A percentile compares a stretch with the other conserved stretches of the same genome.
Conservation (phyloP, 2,329 filamentous ascomycete species). For the Colletotrichum cuscutae region DNA sequence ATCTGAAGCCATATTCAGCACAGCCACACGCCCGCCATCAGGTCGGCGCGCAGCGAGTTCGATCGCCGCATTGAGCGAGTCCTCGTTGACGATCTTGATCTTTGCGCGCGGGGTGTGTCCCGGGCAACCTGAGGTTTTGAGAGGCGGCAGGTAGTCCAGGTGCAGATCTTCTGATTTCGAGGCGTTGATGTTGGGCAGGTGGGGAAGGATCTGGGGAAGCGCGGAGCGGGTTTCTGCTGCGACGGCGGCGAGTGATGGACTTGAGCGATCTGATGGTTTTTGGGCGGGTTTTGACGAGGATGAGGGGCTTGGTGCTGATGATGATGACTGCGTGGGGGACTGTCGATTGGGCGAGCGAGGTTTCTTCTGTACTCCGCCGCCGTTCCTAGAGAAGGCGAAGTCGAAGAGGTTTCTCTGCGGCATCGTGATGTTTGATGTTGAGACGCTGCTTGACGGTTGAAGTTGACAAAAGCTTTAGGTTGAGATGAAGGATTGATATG, state of each 20-base stretch:
- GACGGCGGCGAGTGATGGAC: constrained; percentile 35
- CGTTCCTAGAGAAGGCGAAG: constrained; percentile 14
- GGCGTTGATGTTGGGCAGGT: constrained; percentile 53
- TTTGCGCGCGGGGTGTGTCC: constrained; percentile 43
- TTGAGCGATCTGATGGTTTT: constrained; percentile 1
- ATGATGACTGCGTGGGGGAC: not conserved
- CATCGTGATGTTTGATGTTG: not conserved
- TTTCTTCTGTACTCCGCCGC: not conserved
- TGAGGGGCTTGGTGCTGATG: not conserved
- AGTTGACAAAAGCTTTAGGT: not conserved
- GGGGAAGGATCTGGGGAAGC: constrained; percentile 57
- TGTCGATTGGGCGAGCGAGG: not conserved
- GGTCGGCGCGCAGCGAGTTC: constrained; percentile 43
- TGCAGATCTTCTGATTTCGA: constrained; percentile 50
- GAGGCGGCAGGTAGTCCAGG: constrained; percentile 47
- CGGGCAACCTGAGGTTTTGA: constrained; percentile 56
- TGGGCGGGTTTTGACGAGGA: not conserved
- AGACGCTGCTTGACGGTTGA: not conserved
- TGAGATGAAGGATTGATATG: not conserved
- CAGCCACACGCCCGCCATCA: constrained; percentile 55
- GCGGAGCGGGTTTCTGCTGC: constrained; percentile 59
- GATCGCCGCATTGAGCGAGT: constrained; percentile 68
- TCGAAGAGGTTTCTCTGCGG: constrained; percentile 20
- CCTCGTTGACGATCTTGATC: constrained; percentile 64
- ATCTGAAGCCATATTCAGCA: constrained; percentile 75